Conservation (phyloP, 1,139 yeast genomes). For the Wickerhamomyces sp. region DNA sequence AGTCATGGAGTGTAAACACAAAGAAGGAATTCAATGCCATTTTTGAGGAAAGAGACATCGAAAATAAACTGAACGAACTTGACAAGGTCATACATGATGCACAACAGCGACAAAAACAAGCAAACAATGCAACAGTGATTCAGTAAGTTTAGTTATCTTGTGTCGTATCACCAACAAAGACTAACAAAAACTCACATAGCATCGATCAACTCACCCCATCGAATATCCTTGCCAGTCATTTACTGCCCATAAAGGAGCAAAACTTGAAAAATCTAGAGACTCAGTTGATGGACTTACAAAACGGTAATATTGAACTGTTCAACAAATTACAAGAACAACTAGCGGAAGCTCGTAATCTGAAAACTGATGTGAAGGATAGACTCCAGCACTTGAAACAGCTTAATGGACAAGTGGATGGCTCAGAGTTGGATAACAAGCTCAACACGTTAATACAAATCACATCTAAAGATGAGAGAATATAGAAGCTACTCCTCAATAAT, state of each 20-base stretch:
- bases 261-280: slow-evolving; percentile 26
- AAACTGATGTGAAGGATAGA: slow-evolving; percentile 19
- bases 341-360: slow-evolving; percentile 19
- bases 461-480: slow-evolving; percentile 4
- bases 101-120: slow-evolving; percentile 23
- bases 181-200: not conserved
- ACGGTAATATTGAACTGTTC: slow-evolving; percentile 24
- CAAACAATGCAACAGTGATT: slow-evolving; percentile 10
- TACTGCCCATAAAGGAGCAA: slow-evolving; percentile 27
- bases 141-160: slow-evolving; percentile 4
- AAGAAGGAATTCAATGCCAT: slow-evolving; percentile 62
- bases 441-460: slow-evolving; percentile 13
- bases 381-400: slow-evolving; percentile 24
- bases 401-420: slow-evolving; percentile 18
- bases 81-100: slow-evolving; percentile 65
- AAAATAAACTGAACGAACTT: slow-evolving; percentile 53
- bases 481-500: not conserved
- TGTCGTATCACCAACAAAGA: not conserved
- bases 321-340: slow-evolving; percentile 26
- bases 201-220: slow-evolving; percentile 31
- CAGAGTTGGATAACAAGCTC: slow-evolving; percentile 24
- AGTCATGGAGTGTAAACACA: slow-evolving; percentile 58
- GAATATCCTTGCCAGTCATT: slow-evolving; percentile 30
- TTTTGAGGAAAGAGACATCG: slow-evolving; percentile 57
- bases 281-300: slow-evolving; percentile 25